phyloP scores from a whole-genome alignment of 202 grass and related monocot genomes.

The Carex sylvatica region DNA sequence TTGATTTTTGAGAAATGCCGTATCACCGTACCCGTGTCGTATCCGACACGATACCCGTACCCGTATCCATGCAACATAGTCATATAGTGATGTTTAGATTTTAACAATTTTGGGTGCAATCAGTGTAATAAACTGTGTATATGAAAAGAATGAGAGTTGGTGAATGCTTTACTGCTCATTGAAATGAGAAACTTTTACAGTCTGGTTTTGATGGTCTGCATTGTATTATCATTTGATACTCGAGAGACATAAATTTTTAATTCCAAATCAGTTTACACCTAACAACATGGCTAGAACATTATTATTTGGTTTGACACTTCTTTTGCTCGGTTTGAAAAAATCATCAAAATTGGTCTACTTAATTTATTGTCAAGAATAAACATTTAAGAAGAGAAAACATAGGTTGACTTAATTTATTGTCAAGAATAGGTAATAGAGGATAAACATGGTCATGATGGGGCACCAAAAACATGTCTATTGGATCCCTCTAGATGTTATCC shows the following conservation, averaged over 20 bases:
- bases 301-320: not conserved
- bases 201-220: not conserved
- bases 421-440: not conserved
- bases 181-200: not conserved
- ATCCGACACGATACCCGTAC: no score
- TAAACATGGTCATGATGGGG: slow-evolving; percentile 1
- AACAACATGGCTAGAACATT: not conserved
- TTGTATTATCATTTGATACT: not conserved
- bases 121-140: not conserved
- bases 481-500: not conserved
- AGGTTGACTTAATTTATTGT: not conserved
- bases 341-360: not conserved
- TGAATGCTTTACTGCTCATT: not conserved
- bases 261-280: not conserved
- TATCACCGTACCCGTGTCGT: no score
- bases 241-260: not conserved
- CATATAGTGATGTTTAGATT: not conserved
- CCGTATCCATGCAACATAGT: no score
- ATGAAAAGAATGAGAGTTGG: not conserved
- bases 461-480: not conserved
- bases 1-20: no score
- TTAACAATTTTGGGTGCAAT: not conserved
- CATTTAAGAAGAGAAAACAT: not conserved
- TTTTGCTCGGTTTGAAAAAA: not conserved
- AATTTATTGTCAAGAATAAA: not conserved